A percentile compares a stretch with the other conserved stretches of the same genome.
phyloP scores from a whole-genome alignment of 2,329 filamentous ascomycete species.

The Aureobasidium pullulans region DNA sequence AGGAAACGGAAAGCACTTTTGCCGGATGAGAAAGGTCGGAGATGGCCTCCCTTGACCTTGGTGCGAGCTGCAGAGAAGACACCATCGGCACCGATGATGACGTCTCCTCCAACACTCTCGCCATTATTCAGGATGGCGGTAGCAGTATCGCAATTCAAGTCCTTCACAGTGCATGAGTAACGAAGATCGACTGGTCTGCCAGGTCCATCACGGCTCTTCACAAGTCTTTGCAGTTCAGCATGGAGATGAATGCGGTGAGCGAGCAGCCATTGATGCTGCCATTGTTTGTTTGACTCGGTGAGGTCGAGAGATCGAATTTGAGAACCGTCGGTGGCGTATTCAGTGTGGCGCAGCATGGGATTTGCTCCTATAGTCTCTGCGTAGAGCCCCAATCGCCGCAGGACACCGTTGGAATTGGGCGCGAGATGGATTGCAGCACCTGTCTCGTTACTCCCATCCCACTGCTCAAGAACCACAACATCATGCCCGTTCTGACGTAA shows the following conservation, averaged over 20 bases:
- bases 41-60: slow-evolving; percentile 24
- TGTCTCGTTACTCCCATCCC: slow-evolving; percentile 47
- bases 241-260: slow-evolving; percentile 50
- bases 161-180: slow-evolving; percentile 37
- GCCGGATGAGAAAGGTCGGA: slow-evolving; percentile 39
- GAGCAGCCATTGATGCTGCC: slow-evolving; percentile 48
- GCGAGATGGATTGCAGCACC: slow-evolving; percentile 58
- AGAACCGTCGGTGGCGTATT: slow-evolving; percentile 34
- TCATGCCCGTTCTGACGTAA: slow-evolving; percentile 47
- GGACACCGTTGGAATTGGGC: slow-evolving; percentile 53
- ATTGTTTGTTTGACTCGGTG: slow-evolving; percentile 33
- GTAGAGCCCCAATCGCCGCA: slow-evolving; percentile 40
- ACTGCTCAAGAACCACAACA: slow-evolving; percentile 49
- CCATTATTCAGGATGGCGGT: slow-evolving; percentile 42
- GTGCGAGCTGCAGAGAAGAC: slow-evolving; percentile 32
- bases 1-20: slow-evolving; percentile 51
- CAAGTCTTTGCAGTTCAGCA: slow-evolving; percentile 42
- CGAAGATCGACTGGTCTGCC: slow-evolving; percentile 33
- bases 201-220: slow-evolving; percentile 31
- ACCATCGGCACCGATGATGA: slow-evolving; percentile 50
- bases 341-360: slow-evolving; percentile 28
- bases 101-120: slow-evolving; percentile 36
- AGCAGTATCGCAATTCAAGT: slow-evolving; percentile 35
- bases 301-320: slow-evolving; percentile 31
- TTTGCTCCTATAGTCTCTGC: slow-evolving; percentile 36